phyloP scores from a whole-genome alignment of 148 eudicot genomes.

The Selenicereus undatus region DNA sequence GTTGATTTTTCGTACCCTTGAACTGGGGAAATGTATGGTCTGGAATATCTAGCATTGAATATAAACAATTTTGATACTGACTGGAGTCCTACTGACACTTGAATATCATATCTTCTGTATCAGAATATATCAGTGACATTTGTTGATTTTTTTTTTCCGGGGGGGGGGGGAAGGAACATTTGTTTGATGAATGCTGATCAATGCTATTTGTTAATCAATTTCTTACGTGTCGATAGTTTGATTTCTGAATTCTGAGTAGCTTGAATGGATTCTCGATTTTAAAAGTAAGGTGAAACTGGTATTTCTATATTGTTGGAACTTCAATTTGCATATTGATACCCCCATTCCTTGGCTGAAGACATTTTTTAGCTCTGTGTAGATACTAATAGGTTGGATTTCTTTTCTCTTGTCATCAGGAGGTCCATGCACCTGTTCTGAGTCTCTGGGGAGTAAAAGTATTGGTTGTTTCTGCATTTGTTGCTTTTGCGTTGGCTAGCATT shows the following conservation, averaged over 20 bases:
- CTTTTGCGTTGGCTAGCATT: conserved; percentile 83
- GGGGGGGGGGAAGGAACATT: neutral
- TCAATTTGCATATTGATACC: neutral
- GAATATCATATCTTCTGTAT: neutral
- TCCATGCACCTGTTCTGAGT: conserved; percentile 83
- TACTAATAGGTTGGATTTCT: conserved; percentile 11
- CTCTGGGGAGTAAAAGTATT: conserved; percentile 78
- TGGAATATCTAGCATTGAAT: neutral
- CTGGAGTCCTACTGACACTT: neutral
- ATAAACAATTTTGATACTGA: neutral
- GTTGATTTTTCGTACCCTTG: neutral
- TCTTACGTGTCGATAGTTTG: neutral
- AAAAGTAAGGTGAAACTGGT: neutral
- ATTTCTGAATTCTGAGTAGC: neutral
- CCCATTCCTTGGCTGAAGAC: neutral
- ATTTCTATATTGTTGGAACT: neutral
- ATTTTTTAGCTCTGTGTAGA: neutral
- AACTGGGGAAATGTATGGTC: neutral
- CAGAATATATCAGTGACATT: neutral
- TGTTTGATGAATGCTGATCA: neutral
- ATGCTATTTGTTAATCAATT: neutral
- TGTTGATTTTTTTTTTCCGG: neutral
- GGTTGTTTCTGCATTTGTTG: conserved; percentile 64
- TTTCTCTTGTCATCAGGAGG: conserved; percentile 46
- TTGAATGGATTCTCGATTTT: neutral